phyloP scores from a whole-genome alignment of 305 asterid genomes.

The Solanum hybrid region DNA sequence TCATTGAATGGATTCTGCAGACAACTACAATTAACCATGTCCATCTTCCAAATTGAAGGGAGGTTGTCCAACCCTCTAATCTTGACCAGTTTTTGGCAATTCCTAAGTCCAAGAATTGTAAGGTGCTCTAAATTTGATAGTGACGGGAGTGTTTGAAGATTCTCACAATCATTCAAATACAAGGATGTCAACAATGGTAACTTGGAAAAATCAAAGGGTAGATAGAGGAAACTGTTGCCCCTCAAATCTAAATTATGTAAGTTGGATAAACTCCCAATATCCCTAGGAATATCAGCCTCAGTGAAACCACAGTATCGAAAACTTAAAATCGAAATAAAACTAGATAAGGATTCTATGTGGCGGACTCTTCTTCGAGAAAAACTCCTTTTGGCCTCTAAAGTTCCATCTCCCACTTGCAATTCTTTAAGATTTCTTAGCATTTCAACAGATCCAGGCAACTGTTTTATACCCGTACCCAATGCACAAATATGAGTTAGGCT shows the following conservation, averaged over 20 bases:
- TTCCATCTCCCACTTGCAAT: accelerated
- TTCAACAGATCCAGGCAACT: too few species aligned
- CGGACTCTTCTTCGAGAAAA: too few species aligned
- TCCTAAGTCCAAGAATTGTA: accelerated
- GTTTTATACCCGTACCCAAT: too few species aligned
- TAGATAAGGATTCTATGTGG: too few species aligned
- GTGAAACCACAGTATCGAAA: background rate
- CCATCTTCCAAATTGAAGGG: accelerated
- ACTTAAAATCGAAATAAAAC: background rate
- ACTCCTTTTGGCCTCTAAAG: too few species aligned
- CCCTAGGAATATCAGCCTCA: background rate
- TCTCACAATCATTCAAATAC: background rate
- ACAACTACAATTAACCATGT: too few species aligned
- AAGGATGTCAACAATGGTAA: background rate
- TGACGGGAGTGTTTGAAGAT: background rate
- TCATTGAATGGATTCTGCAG: background rate
- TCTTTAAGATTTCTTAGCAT: accelerated
- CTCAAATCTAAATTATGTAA: accelerated
- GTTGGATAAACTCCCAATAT: background rate
- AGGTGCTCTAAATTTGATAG: background rate
- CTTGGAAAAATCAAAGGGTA: background rate
- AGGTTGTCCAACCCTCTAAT: background rate
- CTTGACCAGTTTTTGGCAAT: background rate
- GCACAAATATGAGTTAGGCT: too few species aligned
- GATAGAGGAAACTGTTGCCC: accelerated